Base-by-base conservation (phyloP, 2,329 filamentous ascomycete genomes). In the Colletotrichum abscissum region DNA sequence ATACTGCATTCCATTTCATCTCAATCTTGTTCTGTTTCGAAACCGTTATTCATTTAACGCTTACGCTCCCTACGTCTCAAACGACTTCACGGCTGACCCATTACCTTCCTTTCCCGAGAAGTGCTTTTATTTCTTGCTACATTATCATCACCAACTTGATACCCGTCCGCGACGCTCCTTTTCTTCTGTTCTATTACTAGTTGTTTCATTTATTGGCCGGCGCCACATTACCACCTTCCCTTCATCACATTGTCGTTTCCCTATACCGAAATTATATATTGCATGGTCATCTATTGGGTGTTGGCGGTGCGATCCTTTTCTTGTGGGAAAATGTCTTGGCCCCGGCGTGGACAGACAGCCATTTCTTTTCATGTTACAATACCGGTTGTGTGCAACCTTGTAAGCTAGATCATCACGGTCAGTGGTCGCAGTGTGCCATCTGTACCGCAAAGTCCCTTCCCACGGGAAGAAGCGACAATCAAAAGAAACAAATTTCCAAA, bases 131-230 rank as follows among this genome's bases (percentile, higher is more conserved):
- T 24, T 19, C 26, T 64, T 11, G 14, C 1, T 54, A 54, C 22
- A n/a, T 14, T 24, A 22, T 38, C 12, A 54, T 64, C 52, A 59
- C 58, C 35, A 54, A 63, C 67, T 72, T 72, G 69, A 74, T 74
- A 74, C 72, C 72, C 72, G 72, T 72, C 69, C 68, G 72, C 62
- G 63, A 72, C 72, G 59, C 72, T 74, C 68, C 62, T 55, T 63
- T 59, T 22, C 22, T 69, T 59, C 49, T 68, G n/a, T 54, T 63
- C 33, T 26, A 63, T 16, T 28, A 49, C 22, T 33, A 60, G 46
- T 65, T 60, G 42, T 52, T 69, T 66, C 46, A 65, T 24, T 22
- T 46, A 24, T 28, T 22, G 66, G 22, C 42, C 26, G 54, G 26
- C 56, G 30, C 54, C 54, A 59, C 55, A 52, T 14, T 55, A 24